phyloP scores from a whole-genome alignment of 768 basidiomycete genomes.

The Suillus lakei region DNA sequence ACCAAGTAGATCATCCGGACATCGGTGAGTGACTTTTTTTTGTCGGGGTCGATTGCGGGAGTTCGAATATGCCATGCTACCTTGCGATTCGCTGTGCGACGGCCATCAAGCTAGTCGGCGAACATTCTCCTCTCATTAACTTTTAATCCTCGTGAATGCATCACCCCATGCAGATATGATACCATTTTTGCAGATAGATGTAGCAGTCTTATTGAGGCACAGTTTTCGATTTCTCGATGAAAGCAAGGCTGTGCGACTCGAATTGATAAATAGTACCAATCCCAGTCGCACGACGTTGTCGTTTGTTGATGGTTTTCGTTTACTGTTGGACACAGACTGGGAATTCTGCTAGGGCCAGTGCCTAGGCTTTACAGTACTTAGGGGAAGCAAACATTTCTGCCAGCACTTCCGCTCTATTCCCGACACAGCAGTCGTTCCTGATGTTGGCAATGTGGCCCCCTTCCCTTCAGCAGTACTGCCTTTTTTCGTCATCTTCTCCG shows the following conservation, averaged over 20 bases:
- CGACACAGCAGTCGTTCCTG: background rate
- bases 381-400: background rate
- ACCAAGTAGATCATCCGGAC: background rate
- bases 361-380: background rate
- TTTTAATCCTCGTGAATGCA: background rate
- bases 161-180: background rate
- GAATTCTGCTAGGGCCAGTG: background rate
- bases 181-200: background rate
- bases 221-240: background rate
- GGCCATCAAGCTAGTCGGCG: background rate
- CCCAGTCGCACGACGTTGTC: background rate
- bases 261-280: background rate
- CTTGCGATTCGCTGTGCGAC: background rate
- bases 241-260: background rate
- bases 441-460: background rate
- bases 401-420: background rate
- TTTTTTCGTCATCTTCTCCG: background rate
- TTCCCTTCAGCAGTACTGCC: background rate
- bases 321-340: background rate
- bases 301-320: background rate
- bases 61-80: background rate
- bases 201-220: background rate
- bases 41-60: background rate
- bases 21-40: background rate
- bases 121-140: background rate